Evolutionary conservation across 2,329 filamentous ascomycete species (phyloP).

Genomic region (Colletotrichum lindemuthianum): DNA sequence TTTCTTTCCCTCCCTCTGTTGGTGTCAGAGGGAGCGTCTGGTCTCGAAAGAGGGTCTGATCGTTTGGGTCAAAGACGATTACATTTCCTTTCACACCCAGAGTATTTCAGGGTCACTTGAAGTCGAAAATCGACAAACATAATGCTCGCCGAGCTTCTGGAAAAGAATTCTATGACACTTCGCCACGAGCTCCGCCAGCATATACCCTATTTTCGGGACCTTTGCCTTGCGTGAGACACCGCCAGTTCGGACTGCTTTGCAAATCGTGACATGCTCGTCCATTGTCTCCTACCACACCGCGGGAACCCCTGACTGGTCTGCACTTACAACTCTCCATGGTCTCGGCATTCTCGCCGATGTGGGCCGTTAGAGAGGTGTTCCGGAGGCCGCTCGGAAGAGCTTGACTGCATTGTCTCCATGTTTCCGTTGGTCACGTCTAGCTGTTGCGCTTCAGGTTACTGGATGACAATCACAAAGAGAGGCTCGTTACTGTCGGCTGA

Average conservation of each 20-base stretch:
- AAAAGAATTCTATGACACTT: background rate
- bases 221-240: background rate
- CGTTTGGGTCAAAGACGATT: no score
- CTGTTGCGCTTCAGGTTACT: background rate
- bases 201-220: background rate
- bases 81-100: background rate
- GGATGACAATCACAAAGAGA: background rate
- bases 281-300: background rate
- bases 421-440: background rate
- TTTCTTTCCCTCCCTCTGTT: conserved; percentile 12
- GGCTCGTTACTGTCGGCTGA: no score
- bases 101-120: background rate
- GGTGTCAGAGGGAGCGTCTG: background rate
- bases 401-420: background rate
- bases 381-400: background rate
- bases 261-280: conserved; percentile 21
- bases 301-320: conserved; percentile 1
- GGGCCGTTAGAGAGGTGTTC: conserved; percentile 2
- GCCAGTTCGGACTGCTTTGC: conserved; percentile 2
- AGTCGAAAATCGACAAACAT: background rate
- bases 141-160: background rate
- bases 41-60: background rate
- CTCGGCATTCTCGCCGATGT: conserved; percentile 31
- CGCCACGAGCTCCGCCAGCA: background rate
- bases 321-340: background rate